Evolutionary conservation across 176 grass and related monocot genomes (phyloP).

Genomic region (Zea luxurians): DNA sequence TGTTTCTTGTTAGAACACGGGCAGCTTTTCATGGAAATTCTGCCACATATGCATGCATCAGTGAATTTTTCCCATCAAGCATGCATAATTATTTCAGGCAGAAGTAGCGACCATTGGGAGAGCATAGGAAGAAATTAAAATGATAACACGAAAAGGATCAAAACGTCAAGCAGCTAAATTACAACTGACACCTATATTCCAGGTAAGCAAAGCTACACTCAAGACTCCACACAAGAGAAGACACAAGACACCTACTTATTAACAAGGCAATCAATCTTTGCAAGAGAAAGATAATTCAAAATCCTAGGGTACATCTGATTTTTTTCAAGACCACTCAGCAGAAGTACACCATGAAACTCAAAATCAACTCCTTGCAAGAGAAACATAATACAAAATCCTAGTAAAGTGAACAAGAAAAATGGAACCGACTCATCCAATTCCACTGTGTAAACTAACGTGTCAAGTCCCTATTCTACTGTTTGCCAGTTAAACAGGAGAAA

Average conservation of each 20-base stretch:
- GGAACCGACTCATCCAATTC: neutral
- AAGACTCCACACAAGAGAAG: neutral
- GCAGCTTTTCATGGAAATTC: neutral
- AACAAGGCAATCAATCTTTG: slow-evolving; percentile 5
- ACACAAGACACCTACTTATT: neutral
- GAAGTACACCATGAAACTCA: neutral
- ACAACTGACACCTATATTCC: neutral
- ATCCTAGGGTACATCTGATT: neutral
- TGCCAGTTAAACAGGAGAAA: neutral
- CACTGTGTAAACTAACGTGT: neutral
- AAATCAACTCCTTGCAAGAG: neutral
- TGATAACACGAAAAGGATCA: neutral
- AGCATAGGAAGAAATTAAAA: neutral
- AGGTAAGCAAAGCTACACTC: neutral
- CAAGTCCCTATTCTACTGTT: neutral
- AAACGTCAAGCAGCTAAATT: neutral
- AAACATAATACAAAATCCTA: slow-evolving; percentile 18
- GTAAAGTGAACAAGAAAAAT: neutral
- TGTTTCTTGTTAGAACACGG: neutral
- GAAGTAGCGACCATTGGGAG: neutral
- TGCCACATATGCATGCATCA: neutral
- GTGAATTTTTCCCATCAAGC: neutral
- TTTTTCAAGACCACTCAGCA: neutral
- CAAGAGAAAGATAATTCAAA: too few relatives aligned
- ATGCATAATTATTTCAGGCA: slow-evolving; percentile 1